Percentiles rank a stretch among this genome's conserved stretches.
Conservation (phyloP, 768 basidiomycete species). For the Gymnopilus junonius region DNA sequence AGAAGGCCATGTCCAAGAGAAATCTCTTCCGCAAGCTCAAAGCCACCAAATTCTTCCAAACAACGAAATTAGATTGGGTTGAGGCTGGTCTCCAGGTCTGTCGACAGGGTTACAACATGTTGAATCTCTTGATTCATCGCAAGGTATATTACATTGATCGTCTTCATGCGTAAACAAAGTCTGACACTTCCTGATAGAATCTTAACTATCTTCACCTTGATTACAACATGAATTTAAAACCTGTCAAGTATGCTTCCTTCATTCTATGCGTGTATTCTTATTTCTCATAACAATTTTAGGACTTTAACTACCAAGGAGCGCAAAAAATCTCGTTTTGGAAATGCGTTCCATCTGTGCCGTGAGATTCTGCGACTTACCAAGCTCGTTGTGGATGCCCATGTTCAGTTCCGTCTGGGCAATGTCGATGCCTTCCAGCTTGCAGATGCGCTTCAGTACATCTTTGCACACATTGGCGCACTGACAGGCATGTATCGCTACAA, state of each 20-base stretch:
- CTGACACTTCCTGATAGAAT: constrained; percentile 52
- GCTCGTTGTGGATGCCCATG: constrained; percentile 98
- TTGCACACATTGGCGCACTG: constrained; percentile 94
- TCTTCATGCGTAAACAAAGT: neutral
- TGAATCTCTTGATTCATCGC: constrained; percentile 97
- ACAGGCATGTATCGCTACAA: constrained; percentile 99
- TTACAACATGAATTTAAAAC: constrained; percentile 99
- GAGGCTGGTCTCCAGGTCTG: constrained; percentile 99
- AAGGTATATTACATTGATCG: constrained; percentile 56
- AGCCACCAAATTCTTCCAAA: constrained; percentile 99
- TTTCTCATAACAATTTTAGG: constrained; percentile 44
- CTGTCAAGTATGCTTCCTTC: constrained; percentile 66
- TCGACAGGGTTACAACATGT: constrained; percentile 99
- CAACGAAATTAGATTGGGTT: constrained; percentile 97
- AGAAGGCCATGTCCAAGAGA: constrained; percentile 98
- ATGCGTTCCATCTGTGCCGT: constrained; percentile 97
- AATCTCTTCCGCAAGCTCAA: constrained; percentile 95
- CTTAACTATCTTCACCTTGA: constrained; percentile 94
- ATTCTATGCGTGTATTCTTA: constrained; percentile 9
- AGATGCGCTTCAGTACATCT: constrained; percentile 97
- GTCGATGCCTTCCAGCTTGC: constrained; percentile 99
- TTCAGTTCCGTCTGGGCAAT: constrained; percentile 97
- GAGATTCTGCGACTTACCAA: constrained; percentile 98
- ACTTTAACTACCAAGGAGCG: constrained; percentile 99
- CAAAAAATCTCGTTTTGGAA: constrained; percentile 99